Percentiles rank a stretch among this genome's conserved stretches.
These are phyloP conservation scores for Cardamine chenopodiifolia DNA, from an alignment of 345 rosid species.

Conservation along the genomic window DNA sequence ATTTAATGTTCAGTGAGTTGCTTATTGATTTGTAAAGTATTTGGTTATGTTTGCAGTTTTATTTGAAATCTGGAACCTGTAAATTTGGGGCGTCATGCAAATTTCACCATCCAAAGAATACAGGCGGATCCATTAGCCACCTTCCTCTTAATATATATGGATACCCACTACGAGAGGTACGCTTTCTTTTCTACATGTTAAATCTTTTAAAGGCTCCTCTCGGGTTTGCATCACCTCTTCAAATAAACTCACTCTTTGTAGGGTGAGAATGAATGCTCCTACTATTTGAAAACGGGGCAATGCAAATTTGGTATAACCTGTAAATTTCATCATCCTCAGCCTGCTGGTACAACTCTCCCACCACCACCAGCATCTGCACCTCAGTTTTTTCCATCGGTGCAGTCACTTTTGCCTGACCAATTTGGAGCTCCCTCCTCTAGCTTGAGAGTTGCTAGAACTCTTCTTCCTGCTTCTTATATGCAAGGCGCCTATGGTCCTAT, in stretches of 20 bases:
- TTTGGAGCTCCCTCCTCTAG: slow-evolving; percentile 59
- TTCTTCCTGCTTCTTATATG: slow-evolving; percentile 71
- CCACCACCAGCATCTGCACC: slow-evolving; percentile 61
- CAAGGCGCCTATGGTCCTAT: slow-evolving; percentile 83
- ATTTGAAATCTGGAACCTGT: slow-evolving; percentile 82
- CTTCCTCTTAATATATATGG: slow-evolving; percentile 69
- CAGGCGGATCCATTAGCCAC: slow-evolving; percentile 63
- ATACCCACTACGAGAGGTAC: slow-evolving; percentile 80
- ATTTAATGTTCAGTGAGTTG: background rate
- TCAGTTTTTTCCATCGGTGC: slow-evolving; percentile 76
- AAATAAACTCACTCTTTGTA: slow-evolving; percentile 40
- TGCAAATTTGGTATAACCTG: slow-evolving; percentile 92
- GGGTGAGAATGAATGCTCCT: slow-evolving; percentile 95
- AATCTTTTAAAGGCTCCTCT: background rate
- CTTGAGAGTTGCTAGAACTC: slow-evolving; percentile 71
- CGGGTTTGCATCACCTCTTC: slow-evolving; percentile 7
- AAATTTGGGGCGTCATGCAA: slow-evolving; percentile 98
- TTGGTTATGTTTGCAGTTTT: slow-evolving; percentile 58
- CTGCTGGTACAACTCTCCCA: slow-evolving; percentile 58
- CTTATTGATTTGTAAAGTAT: background rate
- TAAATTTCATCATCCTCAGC: slow-evolving; percentile 95
- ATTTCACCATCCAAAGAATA: slow-evolving; percentile 91
- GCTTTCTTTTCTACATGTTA: slow-evolving; percentile 12
- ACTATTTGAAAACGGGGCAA: slow-evolving; percentile 89
- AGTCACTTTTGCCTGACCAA: slow-evolving; percentile 77